A percentile compares a stretch with the other conserved stretches of the same genome.
phyloP scores from a whole-genome alignment of 805 yeast species.

The Myxozyma sirexii region DNA sequence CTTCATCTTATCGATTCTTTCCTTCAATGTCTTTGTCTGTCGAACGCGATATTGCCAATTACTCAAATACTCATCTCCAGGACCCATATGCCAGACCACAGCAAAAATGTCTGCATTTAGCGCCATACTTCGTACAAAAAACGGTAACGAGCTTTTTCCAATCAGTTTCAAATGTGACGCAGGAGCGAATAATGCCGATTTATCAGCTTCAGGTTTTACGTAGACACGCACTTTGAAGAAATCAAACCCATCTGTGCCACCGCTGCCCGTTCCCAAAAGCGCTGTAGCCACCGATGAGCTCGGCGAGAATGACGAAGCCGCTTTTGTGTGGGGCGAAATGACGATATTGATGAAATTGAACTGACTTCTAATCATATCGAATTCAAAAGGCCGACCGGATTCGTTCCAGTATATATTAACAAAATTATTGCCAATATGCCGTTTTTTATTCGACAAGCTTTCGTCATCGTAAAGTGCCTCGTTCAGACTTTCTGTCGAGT shows the following conservation, averaged over 20 bases:
- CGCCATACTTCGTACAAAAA: slow-evolving; percentile 67
- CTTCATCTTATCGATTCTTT: slow-evolving; percentile 35
- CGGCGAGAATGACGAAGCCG: slow-evolving; percentile 24
- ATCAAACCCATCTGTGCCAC: slow-evolving; percentile 12
- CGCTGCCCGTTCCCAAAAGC: slow-evolving; percentile 13
- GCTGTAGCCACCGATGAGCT: slow-evolving; percentile 24
- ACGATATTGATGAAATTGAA: slow-evolving; percentile 83
- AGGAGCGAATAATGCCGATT: slow-evolving; percentile 43
- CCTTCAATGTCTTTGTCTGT: slow-evolving; percentile 51
- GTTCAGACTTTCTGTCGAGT: background rate
- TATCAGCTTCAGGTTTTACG: slow-evolving; percentile 16
- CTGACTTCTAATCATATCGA: slow-evolving; percentile 72
- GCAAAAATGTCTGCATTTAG: slow-evolving; percentile 72
- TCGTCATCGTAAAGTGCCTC: slow-evolving; percentile 23
- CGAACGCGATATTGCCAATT: slow-evolving; percentile 70
- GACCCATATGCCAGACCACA: slow-evolving; percentile 63
- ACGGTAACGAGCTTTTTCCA: slow-evolving; percentile 59
- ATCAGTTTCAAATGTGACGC: slow-evolving; percentile 75
- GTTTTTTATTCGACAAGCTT: slow-evolving; percentile 53
- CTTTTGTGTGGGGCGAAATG: slow-evolving; percentile 61
- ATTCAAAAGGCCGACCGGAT: slow-evolving; percentile 61
- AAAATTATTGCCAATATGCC: slow-evolving; percentile 85
- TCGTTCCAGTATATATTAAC: slow-evolving; percentile 84
- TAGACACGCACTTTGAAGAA: slow-evolving; percentile 29
- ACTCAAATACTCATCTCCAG: slow-evolving; percentile 55